A percentile compares a stretch with the other conserved stretches of the same genome.
Conservation (phyloP, 768 basidiomycete genomes). For the Sarcomyxa edulis region DNA sequence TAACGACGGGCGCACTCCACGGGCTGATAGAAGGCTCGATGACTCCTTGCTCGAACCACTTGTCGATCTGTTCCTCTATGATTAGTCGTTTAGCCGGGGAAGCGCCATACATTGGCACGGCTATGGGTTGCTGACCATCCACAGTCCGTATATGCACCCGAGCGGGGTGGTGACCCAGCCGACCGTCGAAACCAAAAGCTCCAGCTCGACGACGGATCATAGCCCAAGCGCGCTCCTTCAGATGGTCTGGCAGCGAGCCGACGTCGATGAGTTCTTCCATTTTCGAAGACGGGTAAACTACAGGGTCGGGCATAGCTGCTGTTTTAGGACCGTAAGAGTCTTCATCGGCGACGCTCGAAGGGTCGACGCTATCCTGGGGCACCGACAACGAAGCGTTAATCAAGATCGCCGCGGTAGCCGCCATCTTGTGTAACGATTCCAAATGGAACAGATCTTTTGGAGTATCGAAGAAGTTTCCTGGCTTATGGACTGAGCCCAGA, state of each 20-base stretch:
- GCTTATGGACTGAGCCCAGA: slow-evolving; percentile 8
- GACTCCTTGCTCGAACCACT: slow-evolving; percentile 26
- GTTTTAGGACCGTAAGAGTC: no score
- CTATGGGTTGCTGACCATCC: slow-evolving; percentile 16
- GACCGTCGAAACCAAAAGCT: no score
- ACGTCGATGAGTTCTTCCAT: no score
- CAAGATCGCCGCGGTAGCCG: not conserved
- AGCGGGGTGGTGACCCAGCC: no score
- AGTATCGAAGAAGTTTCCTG: slow-evolving; percentile 2
- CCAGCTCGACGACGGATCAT: no score
- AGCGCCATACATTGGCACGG: no score
- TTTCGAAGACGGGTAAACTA: slow-evolving; percentile 2
- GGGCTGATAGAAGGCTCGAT: slow-evolving; percentile 36
- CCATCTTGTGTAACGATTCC: not conserved
- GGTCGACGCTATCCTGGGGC: slow-evolving; percentile 9
- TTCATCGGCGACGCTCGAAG: slow-evolving; percentile 13
- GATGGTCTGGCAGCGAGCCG: no score
- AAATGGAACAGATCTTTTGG: slow-evolving; percentile 3
- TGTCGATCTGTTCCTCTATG: no score
- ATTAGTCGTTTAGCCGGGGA: slow-evolving; percentile 23
- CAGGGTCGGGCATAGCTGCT: no score
- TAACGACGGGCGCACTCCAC: no score
- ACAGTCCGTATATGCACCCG: no score
- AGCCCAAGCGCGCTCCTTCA: no score
- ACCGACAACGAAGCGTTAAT: not conserved